A percentile compares a stretch with the other conserved stretches of the same genome.
These are phyloP conservation scores for Cutaneotrichosporon sp. DNA, from an alignment of 1,284 basidiomycete genomes.

Conservation along the genomic window DNA sequence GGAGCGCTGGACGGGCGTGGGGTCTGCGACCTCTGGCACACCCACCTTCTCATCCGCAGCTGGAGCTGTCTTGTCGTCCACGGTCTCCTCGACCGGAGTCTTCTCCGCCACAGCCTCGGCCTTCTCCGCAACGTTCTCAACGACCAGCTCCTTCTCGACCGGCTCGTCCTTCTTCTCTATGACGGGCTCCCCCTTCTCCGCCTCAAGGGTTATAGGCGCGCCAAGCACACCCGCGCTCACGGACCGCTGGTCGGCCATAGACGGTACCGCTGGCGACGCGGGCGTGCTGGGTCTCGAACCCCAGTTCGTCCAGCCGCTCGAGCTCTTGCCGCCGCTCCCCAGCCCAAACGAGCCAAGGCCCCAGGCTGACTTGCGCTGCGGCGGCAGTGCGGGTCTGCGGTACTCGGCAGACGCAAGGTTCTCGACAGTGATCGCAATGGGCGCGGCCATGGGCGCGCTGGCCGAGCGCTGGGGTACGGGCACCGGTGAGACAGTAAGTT, in stretches of 20 bases:
- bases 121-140: slow-evolving; percentile 8
- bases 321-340: slow-evolving; percentile 12
- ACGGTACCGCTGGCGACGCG: neutral
- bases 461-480: slow-evolving; percentile 5
- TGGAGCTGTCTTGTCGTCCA: neutral
- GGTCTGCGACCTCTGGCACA: neutral
- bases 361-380: slow-evolving; percentile 19
- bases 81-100: slow-evolving; percentile 1
- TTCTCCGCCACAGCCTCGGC: neutral
- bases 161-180: neutral
- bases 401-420: slow-evolving; percentile 7
- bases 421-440: slow-evolving; percentile 9
- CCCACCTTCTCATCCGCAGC: neutral
- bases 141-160: slow-evolving; percentile 4
- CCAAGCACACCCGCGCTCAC: neutral
- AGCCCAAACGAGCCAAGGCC: slow-evolving; percentile 19
- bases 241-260: neutral
- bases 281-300: slow-evolving; percentile 13
- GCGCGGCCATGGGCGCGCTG: neutral
- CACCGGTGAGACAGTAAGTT: slow-evolving; percentile 21
- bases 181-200: neutral
- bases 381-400: neutral
- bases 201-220: slow-evolving; percentile 9
- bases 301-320: slow-evolving; percentile 10
- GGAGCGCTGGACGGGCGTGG: slow-evolving; percentile 4